Conservation (phyloP, 257 asterid genomes). For the Solanum gracilifrons region DNA sequence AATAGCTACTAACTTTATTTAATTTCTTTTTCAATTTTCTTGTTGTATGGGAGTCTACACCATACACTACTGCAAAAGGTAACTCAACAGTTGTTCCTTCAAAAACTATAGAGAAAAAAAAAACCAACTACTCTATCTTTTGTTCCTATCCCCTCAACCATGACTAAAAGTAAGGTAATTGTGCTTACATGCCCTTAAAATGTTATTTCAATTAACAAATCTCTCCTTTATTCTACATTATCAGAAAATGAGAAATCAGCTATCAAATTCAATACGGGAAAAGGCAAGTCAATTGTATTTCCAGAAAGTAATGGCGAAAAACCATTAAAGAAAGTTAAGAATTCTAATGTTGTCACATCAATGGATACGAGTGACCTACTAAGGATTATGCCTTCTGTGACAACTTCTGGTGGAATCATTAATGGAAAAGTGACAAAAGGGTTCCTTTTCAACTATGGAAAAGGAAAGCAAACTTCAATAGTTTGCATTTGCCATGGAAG, state of each 20-base stretch:
- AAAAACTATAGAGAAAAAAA: neutral
- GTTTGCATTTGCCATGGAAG: slow-evolving; percentile 17
- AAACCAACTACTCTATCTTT: neutral
- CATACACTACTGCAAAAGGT: neutral
- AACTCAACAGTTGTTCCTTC: neutral
- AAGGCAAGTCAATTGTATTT: neutral
- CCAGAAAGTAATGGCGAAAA: neutral
- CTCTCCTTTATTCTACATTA: neutral
- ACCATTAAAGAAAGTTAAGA: neutral
- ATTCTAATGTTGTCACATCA: neutral
- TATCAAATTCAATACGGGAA: neutral
- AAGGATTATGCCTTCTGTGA: slow-evolving; percentile 11
- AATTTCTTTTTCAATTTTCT: neutral
- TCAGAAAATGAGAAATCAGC: neutral
- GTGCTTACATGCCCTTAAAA: neutral
- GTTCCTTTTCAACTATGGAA: neutral
- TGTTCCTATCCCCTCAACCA: neutral
- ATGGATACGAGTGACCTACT: neutral
- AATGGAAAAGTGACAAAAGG: slow-evolving; percentile 4
- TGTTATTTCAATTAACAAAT: neutral
- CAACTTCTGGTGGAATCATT: neutral
- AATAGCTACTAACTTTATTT: neutral
- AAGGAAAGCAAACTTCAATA: neutral
- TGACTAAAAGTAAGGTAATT: neutral
- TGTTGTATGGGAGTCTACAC: neutral